Evolutionary conservation across 2,329 filamentous ascomycete genomes (phyloP).

Genomic region (Verticillium tricorpus): DNA sequence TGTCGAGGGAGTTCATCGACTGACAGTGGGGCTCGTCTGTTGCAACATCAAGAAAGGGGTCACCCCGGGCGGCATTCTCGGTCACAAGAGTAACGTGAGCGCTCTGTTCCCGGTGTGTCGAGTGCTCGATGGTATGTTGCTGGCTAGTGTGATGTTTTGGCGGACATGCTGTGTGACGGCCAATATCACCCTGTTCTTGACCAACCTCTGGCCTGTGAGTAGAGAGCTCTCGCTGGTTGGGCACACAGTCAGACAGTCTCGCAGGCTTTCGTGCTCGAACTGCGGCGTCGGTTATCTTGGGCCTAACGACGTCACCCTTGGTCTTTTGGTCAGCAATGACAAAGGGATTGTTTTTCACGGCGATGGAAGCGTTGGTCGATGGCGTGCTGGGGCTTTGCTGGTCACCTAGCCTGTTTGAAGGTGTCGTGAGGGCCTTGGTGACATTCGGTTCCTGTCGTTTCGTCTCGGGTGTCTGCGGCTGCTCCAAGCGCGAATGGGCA

Average conservation of each 20-base stretch:
- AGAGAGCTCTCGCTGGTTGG: conserved; percentile 12
- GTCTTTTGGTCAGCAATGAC: conserved; percentile 22
- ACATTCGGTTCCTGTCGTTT: neutral
- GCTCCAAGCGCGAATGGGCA: neutral
- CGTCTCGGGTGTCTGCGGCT: neutral
- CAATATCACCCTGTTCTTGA: neutral
- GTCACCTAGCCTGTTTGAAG: neutral
- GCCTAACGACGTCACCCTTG: conserved; percentile 14
- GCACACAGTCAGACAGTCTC: conserved; percentile 24
- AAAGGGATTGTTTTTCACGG: conserved; percentile 26
- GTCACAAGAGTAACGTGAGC: neutral
- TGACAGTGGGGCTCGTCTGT: neutral
- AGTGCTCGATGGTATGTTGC: neutral
- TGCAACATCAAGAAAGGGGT: neutral
- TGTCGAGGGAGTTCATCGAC: conserved; percentile 10
- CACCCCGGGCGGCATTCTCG: neutral
- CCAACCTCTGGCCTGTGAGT: conserved; percentile 3
- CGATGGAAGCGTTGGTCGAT: conserved; percentile 1
- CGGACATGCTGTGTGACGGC: neutral
- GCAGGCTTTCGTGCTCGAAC: conserved; percentile 14
- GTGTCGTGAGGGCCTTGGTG: neutral
- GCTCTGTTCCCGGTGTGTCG: neutral
- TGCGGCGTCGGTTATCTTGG: conserved; percentile 16
- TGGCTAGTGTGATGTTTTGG: neutral
- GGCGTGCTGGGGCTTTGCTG: neutral